Evolutionary conservation across 1,139 yeast genomes (phyloP).

Genomic region (Taphrina populina): DNA sequence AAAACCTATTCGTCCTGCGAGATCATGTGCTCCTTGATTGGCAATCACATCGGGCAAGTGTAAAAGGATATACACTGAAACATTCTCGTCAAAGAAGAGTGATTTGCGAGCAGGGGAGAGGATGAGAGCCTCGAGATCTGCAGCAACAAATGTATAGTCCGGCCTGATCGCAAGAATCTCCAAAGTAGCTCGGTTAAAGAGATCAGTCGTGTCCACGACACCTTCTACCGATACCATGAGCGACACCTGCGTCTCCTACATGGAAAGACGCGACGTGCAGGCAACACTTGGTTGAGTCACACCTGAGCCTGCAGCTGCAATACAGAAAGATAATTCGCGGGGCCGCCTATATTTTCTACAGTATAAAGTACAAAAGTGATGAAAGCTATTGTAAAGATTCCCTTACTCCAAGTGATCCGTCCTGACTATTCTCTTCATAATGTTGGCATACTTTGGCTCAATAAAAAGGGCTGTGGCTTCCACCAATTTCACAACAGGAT

Average conservation of each 20-base stretch:
- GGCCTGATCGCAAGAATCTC: slow-evolving; percentile 13
- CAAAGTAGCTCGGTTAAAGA: neutral
- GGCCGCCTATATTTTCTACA: too few species aligned
- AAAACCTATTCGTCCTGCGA: neutral
- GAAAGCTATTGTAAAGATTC: neutral
- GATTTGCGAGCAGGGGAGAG: slow-evolving; percentile 2
- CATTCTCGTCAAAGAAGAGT: slow-evolving; percentile 24
- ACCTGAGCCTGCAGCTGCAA: too few species aligned
- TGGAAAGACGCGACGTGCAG: too few species aligned
- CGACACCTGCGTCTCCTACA: too few species aligned
- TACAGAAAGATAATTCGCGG: too few species aligned
- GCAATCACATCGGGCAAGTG: neutral
- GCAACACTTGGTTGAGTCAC: too few species aligned
- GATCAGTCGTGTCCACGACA: too few species aligned
- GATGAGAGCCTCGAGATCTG: neutral
- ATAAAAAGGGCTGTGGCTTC: slow-evolving; percentile 43
- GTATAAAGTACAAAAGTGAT: too few species aligned
- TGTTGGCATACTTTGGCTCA: slow-evolving; percentile 30
- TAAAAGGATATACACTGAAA: slow-evolving; percentile 9
- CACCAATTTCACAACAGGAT: slow-evolving; percentile 39
- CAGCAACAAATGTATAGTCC: neutral
- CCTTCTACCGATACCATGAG: too few species aligned
- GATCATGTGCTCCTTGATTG: neutral
- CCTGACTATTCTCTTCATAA: slow-evolving; percentile 28
- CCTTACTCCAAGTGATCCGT: slow-evolving; percentile 25